Conservation (phyloP, 371 early-diverging fungal genomes). For the Rhizopus microsporus region DNA sequence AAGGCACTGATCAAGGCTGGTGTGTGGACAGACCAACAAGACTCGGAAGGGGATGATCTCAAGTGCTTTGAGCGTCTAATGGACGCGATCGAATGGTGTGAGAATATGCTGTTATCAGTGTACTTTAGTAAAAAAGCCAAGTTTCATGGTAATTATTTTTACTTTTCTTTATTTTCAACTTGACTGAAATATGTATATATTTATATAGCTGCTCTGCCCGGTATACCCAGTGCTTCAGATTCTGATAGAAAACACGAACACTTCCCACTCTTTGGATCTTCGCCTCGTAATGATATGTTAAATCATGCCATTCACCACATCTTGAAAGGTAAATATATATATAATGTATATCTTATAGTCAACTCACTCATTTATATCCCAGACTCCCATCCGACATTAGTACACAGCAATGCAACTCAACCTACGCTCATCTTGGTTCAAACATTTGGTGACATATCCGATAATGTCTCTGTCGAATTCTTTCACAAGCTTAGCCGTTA, state of each 20-base stretch:
- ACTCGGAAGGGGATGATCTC: constrained; percentile 49
- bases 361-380: constrained; percentile 4
- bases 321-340: constrained; percentile 30
- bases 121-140: constrained; percentile 58
- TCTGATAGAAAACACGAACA: constrained; percentile 5
- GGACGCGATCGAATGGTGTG: constrained; percentile 94
- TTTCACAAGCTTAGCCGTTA: constrained; percentile 59
- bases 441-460: constrained; percentile 62
- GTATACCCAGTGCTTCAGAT: constrained; percentile 2
- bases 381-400: constrained; percentile 23
- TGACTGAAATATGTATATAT: background rate
- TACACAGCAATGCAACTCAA: constrained; percentile 43
- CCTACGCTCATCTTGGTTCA: constrained; percentile 67
- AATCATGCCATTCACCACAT: constrained; percentile 39
- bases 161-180: background rate
- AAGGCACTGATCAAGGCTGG: constrained; percentile 76
- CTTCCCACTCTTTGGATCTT: constrained; percentile 9
- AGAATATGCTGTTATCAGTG: constrained; percentile 79
- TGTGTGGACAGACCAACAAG: constrained; percentile 63
- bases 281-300: constrained; percentile 43
- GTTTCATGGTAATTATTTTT: constrained; percentile 20
- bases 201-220: constrained; percentile 1
- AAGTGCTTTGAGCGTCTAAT: constrained; percentile 80
- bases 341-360: background rate
- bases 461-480: constrained; percentile 46